These are phyloP conservation scores for Sechiopsis laciniata DNA, from an alignment of 306 rosid genomes.

Conservation along the genomic window DNA sequence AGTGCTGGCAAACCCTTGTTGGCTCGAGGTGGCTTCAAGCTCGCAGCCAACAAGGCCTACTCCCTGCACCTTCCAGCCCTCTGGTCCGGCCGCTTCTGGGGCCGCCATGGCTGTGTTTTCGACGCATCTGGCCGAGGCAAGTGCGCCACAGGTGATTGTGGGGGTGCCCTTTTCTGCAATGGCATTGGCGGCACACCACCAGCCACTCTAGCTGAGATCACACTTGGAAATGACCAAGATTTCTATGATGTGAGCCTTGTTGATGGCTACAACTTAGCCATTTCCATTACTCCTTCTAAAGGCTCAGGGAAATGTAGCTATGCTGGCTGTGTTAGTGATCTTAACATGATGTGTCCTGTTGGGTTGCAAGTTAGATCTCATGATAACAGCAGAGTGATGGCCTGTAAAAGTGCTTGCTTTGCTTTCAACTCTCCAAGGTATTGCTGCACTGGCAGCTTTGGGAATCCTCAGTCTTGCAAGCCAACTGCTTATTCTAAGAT, in stretches of 20 bases:
- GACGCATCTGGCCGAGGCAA: slow-evolving; percentile 67
- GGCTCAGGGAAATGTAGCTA: slow-evolving; percentile 78
- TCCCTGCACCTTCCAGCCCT: slow-evolving; percentile 58
- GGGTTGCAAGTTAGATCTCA: slow-evolving; percentile 72
- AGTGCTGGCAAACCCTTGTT: slow-evolving; percentile 71
- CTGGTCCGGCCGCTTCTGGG: slow-evolving; percentile 99
- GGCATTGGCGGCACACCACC: slow-evolving; percentile 86
- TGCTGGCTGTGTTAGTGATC: slow-evolving; percentile 87
- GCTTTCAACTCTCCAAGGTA: slow-evolving; percentile 78
- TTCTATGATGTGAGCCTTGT: slow-evolving; percentile 94
- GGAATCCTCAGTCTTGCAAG: slow-evolving; percentile 74
- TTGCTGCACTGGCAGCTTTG: slow-evolving; percentile 80
- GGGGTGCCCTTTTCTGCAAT: slow-evolving; percentile 73
- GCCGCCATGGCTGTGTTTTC: slow-evolving; percentile 86
- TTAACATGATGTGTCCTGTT: slow-evolving; percentile 80
- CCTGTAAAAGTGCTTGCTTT: slow-evolving; percentile 77
- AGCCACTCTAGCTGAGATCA: slow-evolving; percentile 79
- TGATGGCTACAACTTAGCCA: slow-evolving; percentile 83
- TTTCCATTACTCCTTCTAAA: slow-evolving; percentile 55
- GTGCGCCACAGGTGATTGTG: slow-evolving; percentile 95
- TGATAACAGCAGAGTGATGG: slow-evolving; percentile 58
- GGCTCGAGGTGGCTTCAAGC: slow-evolving; percentile 83
- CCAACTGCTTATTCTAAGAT: slow-evolving; percentile 82
- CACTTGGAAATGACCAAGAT: slow-evolving; percentile 73
- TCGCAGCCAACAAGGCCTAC: slow-evolving; percentile 49